A percentile compares a stretch with the other conserved stretches of the same genome.
Evolutionary conservation across 176 grass and related monocot genomes (phyloP).

Genomic region (Echinochloa phyllopogon): DNA sequence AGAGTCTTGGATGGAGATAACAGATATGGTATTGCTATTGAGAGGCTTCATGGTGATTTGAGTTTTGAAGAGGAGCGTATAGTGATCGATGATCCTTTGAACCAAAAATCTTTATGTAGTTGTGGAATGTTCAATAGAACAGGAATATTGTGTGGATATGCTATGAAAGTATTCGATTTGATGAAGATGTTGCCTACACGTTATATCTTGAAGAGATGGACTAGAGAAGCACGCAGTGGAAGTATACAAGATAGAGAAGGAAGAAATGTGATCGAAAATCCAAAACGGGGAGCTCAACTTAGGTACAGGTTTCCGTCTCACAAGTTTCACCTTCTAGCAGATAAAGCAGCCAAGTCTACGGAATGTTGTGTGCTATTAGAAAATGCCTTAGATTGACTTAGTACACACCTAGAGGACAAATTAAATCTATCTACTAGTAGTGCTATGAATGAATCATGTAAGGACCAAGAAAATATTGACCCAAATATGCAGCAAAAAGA

Average conservation of each 20-base stretch:
- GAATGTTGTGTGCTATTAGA: background rate
- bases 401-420: no score
- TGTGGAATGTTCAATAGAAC: constrained; percentile 42
- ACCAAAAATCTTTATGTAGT: constrained; percentile 34
- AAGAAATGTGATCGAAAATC: no score
- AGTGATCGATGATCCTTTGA: constrained; percentile 38
- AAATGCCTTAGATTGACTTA: background rate
- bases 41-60: constrained; percentile 22
- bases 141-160: constrained; percentile 20
- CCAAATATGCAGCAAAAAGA: no score
- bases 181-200: constrained; percentile 49
- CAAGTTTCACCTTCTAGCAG: background rate
- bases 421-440: no score
- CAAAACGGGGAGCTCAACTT: no score
- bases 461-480: no score
- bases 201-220: constrained; percentile 50
- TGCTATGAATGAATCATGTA: no score
- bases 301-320: background rate
- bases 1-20: constrained; percentile 26
- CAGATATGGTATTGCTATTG: constrained; percentile 39
- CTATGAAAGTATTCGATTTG: constrained; percentile 40
- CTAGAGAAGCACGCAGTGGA: constrained; percentile 32
- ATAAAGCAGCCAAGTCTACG: background rate
- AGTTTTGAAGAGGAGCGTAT: constrained; percentile 21
- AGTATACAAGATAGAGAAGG: no score